These are phyloP conservation scores for Tetraselmis chui DNA, from an alignment of 139 green algal genomes.

Conservation along the genomic window DNA sequence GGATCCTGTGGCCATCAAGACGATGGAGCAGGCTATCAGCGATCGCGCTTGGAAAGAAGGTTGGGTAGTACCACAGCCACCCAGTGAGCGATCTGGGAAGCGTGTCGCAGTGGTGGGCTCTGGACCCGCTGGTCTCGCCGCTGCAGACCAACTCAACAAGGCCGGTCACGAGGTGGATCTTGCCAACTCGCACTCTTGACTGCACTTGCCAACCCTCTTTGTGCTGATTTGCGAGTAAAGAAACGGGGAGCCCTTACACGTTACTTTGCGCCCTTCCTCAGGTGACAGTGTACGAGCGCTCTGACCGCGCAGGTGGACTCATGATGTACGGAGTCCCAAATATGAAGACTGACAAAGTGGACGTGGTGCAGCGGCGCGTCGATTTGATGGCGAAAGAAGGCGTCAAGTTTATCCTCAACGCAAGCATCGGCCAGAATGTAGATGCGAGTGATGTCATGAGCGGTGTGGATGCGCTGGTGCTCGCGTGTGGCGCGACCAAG, in stretches of 20 bases:
- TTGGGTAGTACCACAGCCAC: constrained; percentile 87
- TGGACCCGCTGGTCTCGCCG: constrained; percentile 85
- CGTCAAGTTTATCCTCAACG: constrained; percentile 74
- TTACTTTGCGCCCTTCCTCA: too few relatives aligned
- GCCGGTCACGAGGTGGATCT: constrained; percentile 60
- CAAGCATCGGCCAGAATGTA: constrained; percentile 64
- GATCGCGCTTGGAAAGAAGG: constrained; percentile 90
- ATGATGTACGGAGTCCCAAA: constrained; percentile 96
- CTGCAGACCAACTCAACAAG: constrained; percentile 97
- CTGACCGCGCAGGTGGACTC: constrained; percentile 85
- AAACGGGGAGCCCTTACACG: too few relatives aligned
- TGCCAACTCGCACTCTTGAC: too few relatives aligned
- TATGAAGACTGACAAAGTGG: constrained; percentile 95
- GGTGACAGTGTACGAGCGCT: constrained; percentile 89
- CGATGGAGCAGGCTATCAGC: constrained; percentile 90
- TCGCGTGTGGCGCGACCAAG: constrained; percentile 86
- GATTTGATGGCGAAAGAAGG: constrained; percentile 90
- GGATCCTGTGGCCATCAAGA: constrained; percentile 94
- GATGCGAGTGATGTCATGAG: constrained; percentile 41
- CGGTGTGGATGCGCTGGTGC: constrained; percentile 69
- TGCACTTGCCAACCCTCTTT: too few relatives aligned
- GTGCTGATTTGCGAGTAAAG: too few relatives aligned
- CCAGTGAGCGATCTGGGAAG: constrained; percentile 64
- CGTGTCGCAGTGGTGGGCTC: constrained; percentile 82
- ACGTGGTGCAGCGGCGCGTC: constrained; percentile 80